A percentile compares a stretch with the other conserved stretches of the same genome.
These are phyloP conservation scores for Bruguiera sexangula DNA, from an alignment of 345 rosid species.

Conservation along the genomic window DNA sequence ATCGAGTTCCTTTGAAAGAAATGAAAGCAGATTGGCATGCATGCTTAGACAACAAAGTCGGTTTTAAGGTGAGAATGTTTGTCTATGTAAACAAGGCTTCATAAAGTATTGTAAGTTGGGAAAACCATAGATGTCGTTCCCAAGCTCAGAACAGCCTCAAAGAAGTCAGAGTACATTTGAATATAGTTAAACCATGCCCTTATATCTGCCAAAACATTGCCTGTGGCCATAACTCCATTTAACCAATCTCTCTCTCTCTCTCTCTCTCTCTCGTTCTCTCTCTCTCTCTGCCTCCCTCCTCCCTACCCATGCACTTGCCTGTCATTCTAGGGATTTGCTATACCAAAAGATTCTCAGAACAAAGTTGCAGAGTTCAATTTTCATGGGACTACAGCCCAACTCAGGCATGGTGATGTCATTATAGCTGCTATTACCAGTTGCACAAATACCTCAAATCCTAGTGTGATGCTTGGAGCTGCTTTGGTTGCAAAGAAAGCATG, in stretches of 20 bases:
- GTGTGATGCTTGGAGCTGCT: conserved; percentile 96
- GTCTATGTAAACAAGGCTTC: conserved; percentile 11
- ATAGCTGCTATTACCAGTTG: conserved; percentile 98
- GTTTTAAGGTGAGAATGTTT: conserved; percentile 69
- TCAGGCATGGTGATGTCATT: conserved; percentile 84
- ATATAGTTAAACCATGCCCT: no score
- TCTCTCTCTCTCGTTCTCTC: background rate
- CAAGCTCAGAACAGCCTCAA: background rate
- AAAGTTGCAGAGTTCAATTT: conserved; percentile 68
- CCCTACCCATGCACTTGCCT: background rate
- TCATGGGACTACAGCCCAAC: conserved; percentile 59
- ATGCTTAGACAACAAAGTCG: conserved; percentile 78
- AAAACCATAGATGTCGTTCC: background rate
- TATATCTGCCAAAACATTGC: no score
- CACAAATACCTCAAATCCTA: conserved; percentile 95
- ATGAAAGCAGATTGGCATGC: conserved; percentile 97
- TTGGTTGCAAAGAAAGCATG: conserved; percentile 93
- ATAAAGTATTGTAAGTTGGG: background rate
- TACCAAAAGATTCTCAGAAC: conserved; percentile 70
- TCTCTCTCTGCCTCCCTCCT: no score
- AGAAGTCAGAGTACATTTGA: no score
- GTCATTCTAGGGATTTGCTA: conserved; percentile 68
- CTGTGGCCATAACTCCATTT: background rate
- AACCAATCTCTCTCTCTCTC: background rate
- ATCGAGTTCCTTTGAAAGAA: conserved; percentile 76